Conservation (phyloP, 2,329 filamentous ascomycete species). For the Verticillium klebahnii region DNA sequence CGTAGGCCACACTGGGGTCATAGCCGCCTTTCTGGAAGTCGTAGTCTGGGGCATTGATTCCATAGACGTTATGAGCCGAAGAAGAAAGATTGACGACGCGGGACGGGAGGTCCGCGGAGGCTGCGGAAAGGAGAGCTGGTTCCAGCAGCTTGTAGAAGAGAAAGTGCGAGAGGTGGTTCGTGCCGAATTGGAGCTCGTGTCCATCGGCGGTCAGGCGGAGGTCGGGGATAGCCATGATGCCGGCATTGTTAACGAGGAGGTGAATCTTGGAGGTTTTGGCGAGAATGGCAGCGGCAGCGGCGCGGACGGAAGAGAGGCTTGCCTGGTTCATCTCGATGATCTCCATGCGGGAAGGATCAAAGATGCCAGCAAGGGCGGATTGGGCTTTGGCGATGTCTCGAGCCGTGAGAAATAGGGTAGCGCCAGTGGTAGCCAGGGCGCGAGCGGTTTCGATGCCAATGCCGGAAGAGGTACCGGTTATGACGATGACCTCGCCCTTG, state of each 20-base stretch:
- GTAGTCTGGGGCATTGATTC: constrained; percentile 4
- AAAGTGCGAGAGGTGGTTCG: constrained; percentile 41
- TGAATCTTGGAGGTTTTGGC: constrained; percentile 25
- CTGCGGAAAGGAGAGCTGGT: constrained; percentile 32
- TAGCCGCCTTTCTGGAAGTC: constrained; percentile 30
- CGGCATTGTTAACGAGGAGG: constrained; percentile 41
- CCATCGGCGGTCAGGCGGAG: constrained; percentile 30
- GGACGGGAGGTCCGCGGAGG: constrained; percentile 6
- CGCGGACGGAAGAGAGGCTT: constrained; percentile 27
- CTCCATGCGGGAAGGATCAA: constrained; percentile 16
- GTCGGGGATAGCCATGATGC: constrained; percentile 30
- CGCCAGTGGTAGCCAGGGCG: constrained; percentile 34
- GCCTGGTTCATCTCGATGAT: constrained; percentile 25
- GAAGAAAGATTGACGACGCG: constrained; percentile 35
- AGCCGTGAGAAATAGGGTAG: constrained; percentile 18
- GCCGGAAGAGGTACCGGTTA: constrained; percentile 39
- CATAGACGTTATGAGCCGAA: constrained; percentile 3
- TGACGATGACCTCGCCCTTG: constrained; percentile 30
- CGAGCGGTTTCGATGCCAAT: constrained; percentile 39
- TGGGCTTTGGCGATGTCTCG: constrained; percentile 18
- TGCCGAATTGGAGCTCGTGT: constrained; percentile 37
- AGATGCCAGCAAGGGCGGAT: constrained; percentile 16
- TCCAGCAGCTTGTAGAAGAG: constrained; percentile 40
- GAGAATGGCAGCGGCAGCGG: constrained; percentile 26
- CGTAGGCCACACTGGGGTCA: constrained; percentile 32